A percentile compares a stretch with the other conserved stretches of the same genome.
Conservation (phyloP, 306 rosid genomes). For the Amphicarpaea edgeworthii region DNA sequence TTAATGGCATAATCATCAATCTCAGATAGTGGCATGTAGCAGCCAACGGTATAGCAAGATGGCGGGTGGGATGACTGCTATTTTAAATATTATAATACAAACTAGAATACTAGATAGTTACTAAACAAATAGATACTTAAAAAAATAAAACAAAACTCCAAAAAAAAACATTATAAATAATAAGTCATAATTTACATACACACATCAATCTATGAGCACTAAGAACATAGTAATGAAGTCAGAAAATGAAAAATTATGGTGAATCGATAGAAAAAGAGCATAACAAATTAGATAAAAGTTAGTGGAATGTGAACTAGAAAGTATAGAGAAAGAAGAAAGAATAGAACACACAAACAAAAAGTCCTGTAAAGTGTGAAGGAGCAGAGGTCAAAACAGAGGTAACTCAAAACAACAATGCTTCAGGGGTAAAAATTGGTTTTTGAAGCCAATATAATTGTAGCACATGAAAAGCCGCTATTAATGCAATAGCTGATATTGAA, state of each 20-base stretch:
- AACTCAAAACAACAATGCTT: too few relatives aligned
- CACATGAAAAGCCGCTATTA: too few relatives aligned
- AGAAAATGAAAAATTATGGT: neutral
- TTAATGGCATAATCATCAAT: neutral
- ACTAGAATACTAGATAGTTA: neutral
- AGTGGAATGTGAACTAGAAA: neutral
- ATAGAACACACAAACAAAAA: neutral
- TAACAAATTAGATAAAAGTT: neutral
- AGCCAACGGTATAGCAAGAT: neutral
- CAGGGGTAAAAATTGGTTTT: too few relatives aligned
- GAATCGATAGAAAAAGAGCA: neutral
- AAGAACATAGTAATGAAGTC: neutral
- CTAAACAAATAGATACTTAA: neutral
- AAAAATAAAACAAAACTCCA: neutral
- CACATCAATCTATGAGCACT: neutral
- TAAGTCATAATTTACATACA: constrained; percentile 1
- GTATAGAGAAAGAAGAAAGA: neutral
- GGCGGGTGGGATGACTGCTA: neutral
- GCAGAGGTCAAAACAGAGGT: neutral
- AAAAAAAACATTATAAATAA: neutral
- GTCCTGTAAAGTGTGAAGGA: neutral
- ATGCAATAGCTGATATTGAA: neutral
- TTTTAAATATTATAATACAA: neutral
- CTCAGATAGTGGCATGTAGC: neutral
- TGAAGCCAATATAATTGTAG: too few relatives aligned